Conservation (phyloP, 768 basidiomycete species). For the Lactifluus echinatus region DNA sequence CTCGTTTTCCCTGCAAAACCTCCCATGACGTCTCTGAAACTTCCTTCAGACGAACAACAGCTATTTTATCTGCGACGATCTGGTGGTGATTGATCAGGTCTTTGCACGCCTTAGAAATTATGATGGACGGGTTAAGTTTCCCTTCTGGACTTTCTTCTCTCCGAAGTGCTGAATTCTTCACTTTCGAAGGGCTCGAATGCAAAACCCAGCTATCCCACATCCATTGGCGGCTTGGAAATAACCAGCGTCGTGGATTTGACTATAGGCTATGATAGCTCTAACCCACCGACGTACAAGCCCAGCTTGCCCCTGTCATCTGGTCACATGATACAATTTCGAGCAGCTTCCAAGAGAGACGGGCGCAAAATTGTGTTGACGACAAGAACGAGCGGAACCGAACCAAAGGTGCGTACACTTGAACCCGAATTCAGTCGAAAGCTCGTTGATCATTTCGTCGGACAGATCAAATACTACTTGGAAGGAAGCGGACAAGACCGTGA, state of each 20-base stretch:
- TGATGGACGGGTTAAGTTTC: constrained; percentile 30
- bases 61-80: constrained; percentile 70
- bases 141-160: neutral
- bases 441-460: neutral
- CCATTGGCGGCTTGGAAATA: constrained; percentile 53
- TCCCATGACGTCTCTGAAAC: neutral
- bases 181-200: constrained; percentile 18
- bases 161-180: constrained; percentile 1
- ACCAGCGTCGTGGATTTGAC: constrained; percentile 69
- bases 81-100: constrained; percentile 55
- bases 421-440: neutral
- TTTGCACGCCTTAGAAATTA: constrained; percentile 60
- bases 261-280: constrained; percentile 64
- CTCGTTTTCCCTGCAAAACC: neutral
- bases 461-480: constrained; percentile 89
- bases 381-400: constrained; percentile 84
- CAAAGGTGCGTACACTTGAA: constrained; percentile 59
- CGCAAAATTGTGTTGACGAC: constrained; percentile 59
- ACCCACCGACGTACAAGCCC: constrained; percentile 57
- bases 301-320: constrained; percentile 63
- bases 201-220: constrained; percentile 44
- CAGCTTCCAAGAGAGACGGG: constrained; percentile 32
- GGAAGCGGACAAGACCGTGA: constrained; percentile 49
- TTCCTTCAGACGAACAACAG: constrained; percentile 61
- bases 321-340: constrained; percentile 80